A percentile compares a stretch with the other conserved stretches of the same genome.
phyloP scores from a whole-genome alignment of 2,329 filamentous ascomycete genomes.

The Alternaria sp. region DNA sequence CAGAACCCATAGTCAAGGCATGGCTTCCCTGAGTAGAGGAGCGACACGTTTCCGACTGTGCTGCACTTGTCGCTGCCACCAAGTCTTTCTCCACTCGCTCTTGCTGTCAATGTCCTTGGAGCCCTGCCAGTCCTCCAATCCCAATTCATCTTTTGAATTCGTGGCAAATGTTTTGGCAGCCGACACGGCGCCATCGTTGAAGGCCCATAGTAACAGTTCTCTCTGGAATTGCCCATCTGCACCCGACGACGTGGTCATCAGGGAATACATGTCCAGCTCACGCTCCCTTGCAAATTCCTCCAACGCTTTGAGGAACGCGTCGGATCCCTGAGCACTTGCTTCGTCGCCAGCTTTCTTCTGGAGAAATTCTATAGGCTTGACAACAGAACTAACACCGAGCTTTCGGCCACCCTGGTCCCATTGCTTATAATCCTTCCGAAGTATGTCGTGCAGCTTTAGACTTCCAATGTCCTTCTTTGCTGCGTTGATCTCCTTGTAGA shows the following conservation, averaged over 20 bases:
- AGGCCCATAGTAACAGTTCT: slow-evolving; percentile 72
- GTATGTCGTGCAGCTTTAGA: slow-evolving; percentile 69
- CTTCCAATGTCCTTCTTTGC: slow-evolving; percentile 72
- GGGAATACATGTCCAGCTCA: slow-evolving; percentile 65
- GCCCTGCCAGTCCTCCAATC: slow-evolving; percentile 63
- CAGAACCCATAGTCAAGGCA: slow-evolving; percentile 20
- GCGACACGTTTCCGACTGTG: slow-evolving; percentile 70
- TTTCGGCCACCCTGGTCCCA: slow-evolving; percentile 64
- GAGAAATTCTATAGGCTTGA: slow-evolving; percentile 68
- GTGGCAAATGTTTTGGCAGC: slow-evolving; percentile 64
- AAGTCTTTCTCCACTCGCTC: slow-evolving; percentile 63
- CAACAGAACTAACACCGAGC: slow-evolving; percentile 72
- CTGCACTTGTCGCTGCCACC: slow-evolving; percentile 67
- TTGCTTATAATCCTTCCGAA: slow-evolving; percentile 85
- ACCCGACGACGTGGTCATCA: slow-evolving; percentile 72
- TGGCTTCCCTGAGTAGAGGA: slow-evolving; percentile 61
- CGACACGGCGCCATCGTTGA: slow-evolving; percentile 57
- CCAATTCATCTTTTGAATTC: slow-evolving; percentile 57
- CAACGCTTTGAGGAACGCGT: slow-evolving; percentile 58
- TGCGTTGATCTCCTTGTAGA: slow-evolving; percentile 65
- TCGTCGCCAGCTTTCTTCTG: slow-evolving; percentile 59
- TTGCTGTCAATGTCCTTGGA: slow-evolving; percentile 51
- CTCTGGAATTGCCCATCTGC: slow-evolving; percentile 64
- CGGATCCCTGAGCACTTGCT: slow-evolving; percentile 23
- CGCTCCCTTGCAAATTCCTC: slow-evolving; percentile 63